Base-by-base conservation (phyloP, 1,284 basidiomycete species). In the Ustilago bromivora region DNA sequence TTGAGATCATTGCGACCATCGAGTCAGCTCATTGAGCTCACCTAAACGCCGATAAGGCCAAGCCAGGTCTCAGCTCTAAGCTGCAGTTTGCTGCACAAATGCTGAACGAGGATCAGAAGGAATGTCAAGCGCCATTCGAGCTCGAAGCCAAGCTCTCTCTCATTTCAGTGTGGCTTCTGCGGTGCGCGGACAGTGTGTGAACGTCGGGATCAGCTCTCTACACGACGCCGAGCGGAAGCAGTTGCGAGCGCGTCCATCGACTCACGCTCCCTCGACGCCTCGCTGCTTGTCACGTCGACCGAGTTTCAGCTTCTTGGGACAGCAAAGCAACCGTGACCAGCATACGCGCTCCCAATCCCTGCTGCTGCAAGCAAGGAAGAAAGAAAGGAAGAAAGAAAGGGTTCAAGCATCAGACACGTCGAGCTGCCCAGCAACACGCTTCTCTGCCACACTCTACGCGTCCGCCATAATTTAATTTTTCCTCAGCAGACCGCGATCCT, bases 351-450 rank as follows among this genome's bases (percentile, higher is more conserved):
- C 23, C 23, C 23, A 13, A 46, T 19, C 19, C 11, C 23, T 51
- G 23, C 13, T 46, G 35, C 46, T 38, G 23, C 23, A 23, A 41
- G 40, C 10, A 49, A 49, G 46, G 1, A 10, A 31, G 46, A 49
- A 49, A 49, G 46, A 2, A 23, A 41, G 40, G 1, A 49, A 49
- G 46, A 4, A 10, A 31, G 46, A 49, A 49, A 49, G 46, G 23
- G 46, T 49, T 46, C 52, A 13, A 61, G 40, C 61, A 60, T 70
- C 53, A 61, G 47, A 60, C 67, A 60, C 67, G 67, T 60, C 46
- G 31, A 51, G 34, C 15, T 23, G 15, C 57, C 32, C 19, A 63
- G 31, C 56, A 56, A 69, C 57, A 69, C 61, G 61, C 40, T 41
- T 41, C 40, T 41, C 40, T 41, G 23, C 23, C 40, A 15, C 40